These are phyloP conservation scores for Obelidium mucronatum DNA, from an alignment of 192 early-diverging fungal species.

Conservation along the genomic window DNA sequence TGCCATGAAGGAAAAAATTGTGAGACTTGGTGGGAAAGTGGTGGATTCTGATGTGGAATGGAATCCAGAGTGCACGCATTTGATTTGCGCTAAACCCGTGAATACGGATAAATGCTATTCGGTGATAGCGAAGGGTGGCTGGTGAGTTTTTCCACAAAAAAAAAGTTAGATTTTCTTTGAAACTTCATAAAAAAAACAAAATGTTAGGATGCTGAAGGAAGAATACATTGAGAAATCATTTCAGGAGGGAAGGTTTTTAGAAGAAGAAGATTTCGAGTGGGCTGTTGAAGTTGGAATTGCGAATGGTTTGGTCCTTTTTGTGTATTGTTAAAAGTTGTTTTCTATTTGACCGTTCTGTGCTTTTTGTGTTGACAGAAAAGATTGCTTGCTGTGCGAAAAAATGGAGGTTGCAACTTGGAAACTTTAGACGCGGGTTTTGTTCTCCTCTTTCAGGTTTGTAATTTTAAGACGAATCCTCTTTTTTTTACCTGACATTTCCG, in stretches of 20 bases:
- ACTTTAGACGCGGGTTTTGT: slow-evolving; percentile 31
- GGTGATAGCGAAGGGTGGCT: slow-evolving; percentile 45
- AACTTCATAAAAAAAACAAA: background rate
- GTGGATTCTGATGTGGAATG: slow-evolving; percentile 30
- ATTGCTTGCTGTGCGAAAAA: slow-evolving; percentile 32
- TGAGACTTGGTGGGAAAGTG: slow-evolving; percentile 45
- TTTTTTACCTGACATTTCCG: background rate
- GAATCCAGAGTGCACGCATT: slow-evolving; percentile 50
- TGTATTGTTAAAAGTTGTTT: background rate
- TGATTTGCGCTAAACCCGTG: slow-evolving; percentile 44
- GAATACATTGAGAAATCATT: slow-evolving; percentile 45
- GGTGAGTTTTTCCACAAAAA: slow-evolving; percentile 44
- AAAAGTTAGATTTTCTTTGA: slow-evolving; percentile 4
- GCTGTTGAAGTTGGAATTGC: background rate
- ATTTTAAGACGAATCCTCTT: too few relatives aligned
- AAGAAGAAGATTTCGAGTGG: slow-evolving; percentile 57
- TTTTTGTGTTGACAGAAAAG: background rate
- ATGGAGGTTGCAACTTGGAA: slow-evolving; percentile 45
- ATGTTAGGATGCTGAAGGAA: slow-evolving; percentile 41
- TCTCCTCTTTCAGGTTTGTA: too few relatives aligned
- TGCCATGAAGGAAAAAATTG: slow-evolving; percentile 21
- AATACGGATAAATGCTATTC: slow-evolving; percentile 53
- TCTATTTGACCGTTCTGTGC: background rate
- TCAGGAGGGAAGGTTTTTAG: slow-evolving; percentile 41
- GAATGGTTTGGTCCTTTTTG: background rate